A percentile compares a stretch with the other conserved stretches of the same genome.
phyloP scores from a whole-genome alignment of 805 yeast genomes.

The Millerozyma acaciae region DNA sequence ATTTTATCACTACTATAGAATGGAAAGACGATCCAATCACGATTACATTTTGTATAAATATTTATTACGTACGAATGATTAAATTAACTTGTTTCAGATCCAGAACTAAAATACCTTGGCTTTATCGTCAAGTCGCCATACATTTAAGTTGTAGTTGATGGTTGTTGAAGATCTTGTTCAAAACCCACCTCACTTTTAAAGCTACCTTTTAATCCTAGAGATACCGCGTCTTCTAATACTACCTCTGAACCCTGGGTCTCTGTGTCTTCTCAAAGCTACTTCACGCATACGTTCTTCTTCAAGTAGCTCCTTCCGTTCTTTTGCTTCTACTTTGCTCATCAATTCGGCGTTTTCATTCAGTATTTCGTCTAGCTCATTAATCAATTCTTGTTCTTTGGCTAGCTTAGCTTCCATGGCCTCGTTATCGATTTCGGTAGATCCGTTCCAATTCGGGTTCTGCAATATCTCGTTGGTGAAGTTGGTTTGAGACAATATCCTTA shows the following conservation, averaged over 20 bases:
- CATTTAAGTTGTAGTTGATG: too few species aligned
- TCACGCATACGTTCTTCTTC: slow-evolving; percentile 10
- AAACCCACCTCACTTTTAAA: too few species aligned
- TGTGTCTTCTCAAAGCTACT: slow-evolving; percentile 14
- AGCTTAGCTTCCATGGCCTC: slow-evolving; percentile 15
- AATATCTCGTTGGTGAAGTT: slow-evolving; percentile 49
- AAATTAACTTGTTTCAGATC: too few species aligned
- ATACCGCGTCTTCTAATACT: slow-evolving; percentile 3
- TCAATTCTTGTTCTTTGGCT: slow-evolving; percentile 19
- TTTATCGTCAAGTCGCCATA: too few species aligned
- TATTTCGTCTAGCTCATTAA: slow-evolving; percentile 20
- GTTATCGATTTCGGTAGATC: slow-evolving; percentile 16
- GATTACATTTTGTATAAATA: too few species aligned
- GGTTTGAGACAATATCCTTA: slow-evolving; percentile 58
- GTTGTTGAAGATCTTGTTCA: too few species aligned
- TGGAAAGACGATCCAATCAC: too few species aligned
- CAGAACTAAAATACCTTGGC: too few species aligned
- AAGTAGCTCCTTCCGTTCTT: slow-evolving; percentile 11
- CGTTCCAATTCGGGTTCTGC: slow-evolving; percentile 41
- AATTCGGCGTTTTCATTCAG: slow-evolving; percentile 25
- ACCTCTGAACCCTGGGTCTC: slow-evolving; percentile 21
- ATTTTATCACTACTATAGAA: too few species aligned
- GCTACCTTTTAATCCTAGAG: too few species aligned
- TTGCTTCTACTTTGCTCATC: slow-evolving; percentile 15
- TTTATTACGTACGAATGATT: too few species aligned